Evolutionary conservation across 345 rosid species (phyloP), one percentile per base, ranked within the genome.

Genomic region (Orychophragmus violaceus): DNA sequence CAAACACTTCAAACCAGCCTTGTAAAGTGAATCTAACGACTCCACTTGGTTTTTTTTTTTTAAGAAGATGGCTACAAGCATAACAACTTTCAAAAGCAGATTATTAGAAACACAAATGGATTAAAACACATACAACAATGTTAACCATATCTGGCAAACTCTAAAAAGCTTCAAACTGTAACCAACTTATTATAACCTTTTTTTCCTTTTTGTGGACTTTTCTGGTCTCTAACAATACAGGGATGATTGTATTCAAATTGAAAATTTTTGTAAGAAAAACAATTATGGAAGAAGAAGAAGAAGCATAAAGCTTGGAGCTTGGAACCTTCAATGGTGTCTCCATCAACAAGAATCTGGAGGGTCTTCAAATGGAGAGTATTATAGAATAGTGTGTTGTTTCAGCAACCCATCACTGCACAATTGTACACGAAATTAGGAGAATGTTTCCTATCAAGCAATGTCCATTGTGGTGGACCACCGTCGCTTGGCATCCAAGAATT

Each of bases 331-430:
- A 35, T 48, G 70, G 59, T 25, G 59, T 33, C 64, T 71, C 64
- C 58, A 54, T 62, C 50, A 62, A 32, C 68, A 71, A 35, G 56
- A 62, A 62, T 62, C 69, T 70, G 53, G 67, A 60, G 74, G 44
- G 61, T 50, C 59, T 59, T 50, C 60, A 51, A 68, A 68, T 56
- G 64, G 62, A 66, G 32, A 29, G 72, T 49, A 58, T 33, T 25
- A 35, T 68, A 9, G 35, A 17, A 23, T 35, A 32, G 50, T 54
- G 12, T 19, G 46, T 35, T 35, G 14, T 30, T 77, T 89, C 77
- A 91, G 85, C 97, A 91, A 50, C 97, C 96, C 96, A 91, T 91
- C 59, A 91, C 96, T 14, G 96, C 95, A 48, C 98, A 91, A 82
- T 91, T 91, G 84, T 89, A 91, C 60, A 91, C 98, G 74, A 91